A percentile compares a stretch with the other conserved stretches of the same genome.
Evolutionary conservation across 495 filamentous ascomycete species (phyloP).

Genomic region (Tuber indicum): DNA sequence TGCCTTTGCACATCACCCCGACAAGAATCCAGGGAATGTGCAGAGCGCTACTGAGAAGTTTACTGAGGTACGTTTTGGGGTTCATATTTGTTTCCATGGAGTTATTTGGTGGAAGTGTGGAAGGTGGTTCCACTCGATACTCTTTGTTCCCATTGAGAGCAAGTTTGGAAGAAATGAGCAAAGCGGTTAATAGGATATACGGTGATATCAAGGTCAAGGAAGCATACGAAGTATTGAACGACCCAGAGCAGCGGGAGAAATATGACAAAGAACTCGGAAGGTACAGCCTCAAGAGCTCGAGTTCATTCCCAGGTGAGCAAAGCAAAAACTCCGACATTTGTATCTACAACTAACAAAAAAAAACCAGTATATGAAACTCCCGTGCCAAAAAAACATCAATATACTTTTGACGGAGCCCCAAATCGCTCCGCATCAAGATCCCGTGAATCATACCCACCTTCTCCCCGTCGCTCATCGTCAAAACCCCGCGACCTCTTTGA

Average conservation of each 20-base stretch:
- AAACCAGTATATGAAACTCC: neutral
- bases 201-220: constrained; percentile 5
- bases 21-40: constrained; percentile 34
- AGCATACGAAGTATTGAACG: constrained; percentile 19
- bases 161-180: neutral
- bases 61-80: constrained; percentile 37
- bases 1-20: constrained; percentile 38
- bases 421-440: neutral
- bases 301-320: neutral
- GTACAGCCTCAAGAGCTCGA: neutral
- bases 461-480: neutral
- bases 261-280: constrained; percentile 17
- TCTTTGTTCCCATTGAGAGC: neutral
- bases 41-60: constrained; percentile 40
- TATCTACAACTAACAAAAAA: neutral
- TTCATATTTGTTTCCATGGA: neutral
- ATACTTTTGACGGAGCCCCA: neutral
- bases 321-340: neutral
- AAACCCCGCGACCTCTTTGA: constrained; percentile 1
- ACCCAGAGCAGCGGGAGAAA: constrained; percentile 20
- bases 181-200: neutral
- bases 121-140: neutral
- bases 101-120: neutral
- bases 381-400: neutral
- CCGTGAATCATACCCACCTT: neutral